Percentiles rank a stretch among this genome's conserved stretches.
phyloP scores from a whole-genome alignment of 139 green algal species.

The Pseudopediastrum boryanum region DNA sequence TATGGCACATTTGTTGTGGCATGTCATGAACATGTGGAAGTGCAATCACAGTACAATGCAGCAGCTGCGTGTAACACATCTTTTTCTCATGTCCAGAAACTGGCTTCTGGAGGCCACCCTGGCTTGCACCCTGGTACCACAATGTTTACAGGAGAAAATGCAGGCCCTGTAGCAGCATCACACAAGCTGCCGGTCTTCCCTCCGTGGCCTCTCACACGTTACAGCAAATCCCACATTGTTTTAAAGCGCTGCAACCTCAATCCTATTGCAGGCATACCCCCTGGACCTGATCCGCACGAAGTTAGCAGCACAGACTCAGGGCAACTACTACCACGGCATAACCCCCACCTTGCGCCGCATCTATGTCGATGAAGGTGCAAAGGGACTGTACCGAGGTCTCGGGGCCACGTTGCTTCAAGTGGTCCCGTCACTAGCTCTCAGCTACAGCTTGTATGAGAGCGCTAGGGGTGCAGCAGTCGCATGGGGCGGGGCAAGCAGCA shows the following conservation, averaged over 20 bases:
- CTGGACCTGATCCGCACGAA: constrained; percentile 94
- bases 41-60: too few species aligned
- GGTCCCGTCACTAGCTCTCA: constrained; percentile 88
- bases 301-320: constrained; percentile 70
- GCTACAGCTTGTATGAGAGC: constrained; percentile 90
- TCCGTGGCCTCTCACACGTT: not conserved
- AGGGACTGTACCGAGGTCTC: constrained; percentile 92
- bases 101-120: too few species aligned
- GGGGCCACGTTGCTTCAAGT: constrained; percentile 89
- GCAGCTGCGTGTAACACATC: too few species aligned
- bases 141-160: too few species aligned
- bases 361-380: constrained; percentile 76
- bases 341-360: constrained; percentile 71
- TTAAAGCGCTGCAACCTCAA: not conserved
- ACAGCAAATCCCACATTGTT: not conserved
- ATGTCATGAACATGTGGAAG: too few species aligned
- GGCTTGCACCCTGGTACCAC: too few species aligned
- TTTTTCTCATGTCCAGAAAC: too few species aligned
- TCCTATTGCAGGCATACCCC: constrained; percentile 82
- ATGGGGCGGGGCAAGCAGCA: not conserved
- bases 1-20: too few species aligned
- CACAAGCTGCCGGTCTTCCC: too few species aligned
- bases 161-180: too few species aligned
- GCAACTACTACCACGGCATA: constrained; percentile 78
- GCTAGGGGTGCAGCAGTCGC: constrained; percentile 34